Evolutionary conservation across 106 monocot genomes (phyloP), one percentile per base, ranked within the genome.

Genomic region (Iris macrosiphon): DNA sequence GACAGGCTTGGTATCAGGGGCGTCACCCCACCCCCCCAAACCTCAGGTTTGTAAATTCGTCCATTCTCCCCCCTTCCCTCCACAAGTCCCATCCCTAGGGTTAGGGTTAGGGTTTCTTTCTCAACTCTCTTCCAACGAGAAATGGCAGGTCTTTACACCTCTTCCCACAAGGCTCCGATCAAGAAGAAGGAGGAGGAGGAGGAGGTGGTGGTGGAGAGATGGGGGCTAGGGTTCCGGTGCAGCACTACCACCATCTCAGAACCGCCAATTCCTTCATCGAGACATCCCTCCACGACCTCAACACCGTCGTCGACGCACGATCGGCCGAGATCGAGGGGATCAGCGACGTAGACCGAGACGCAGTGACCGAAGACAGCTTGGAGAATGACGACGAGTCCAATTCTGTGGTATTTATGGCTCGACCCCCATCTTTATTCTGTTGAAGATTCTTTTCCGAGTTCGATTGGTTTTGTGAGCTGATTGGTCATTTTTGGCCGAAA

Each of bases 311-410:
- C 9, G 89, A 84, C 45, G 70, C 62, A 1, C 65, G 62, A 16
- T 52, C 65, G 3, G 79, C 62, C 9, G 89, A 84, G 39, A 78
- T 84, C 45, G 85, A 86, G 23, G 81, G 78, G 55, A 86, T 86
- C 46, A 76, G 91, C 57, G 85, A 79, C 33, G 82, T 85, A 8
- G 91, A 85, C 61, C 81, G 82, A 8, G 85, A 83, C 30, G 83
- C 79, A 13, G 61, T 87, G 21, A 83, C 74, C 19, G 92, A 79
- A 32, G 92, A 79, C 45, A 87, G 86, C 67, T 51, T 92, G 42
- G 82, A 87, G 14, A 68, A 85, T 37, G 90, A 73, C 12, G 87
- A 93, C 23, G 93, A 80, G 21, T 76, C 83, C 33, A 80, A 79
- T 65, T 92, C 93, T 9, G 87, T 83, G 61, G 82, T 83, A 24